Conservation (phyloP, 148 eudicot species). For the Chenopodium suecicum region DNA sequence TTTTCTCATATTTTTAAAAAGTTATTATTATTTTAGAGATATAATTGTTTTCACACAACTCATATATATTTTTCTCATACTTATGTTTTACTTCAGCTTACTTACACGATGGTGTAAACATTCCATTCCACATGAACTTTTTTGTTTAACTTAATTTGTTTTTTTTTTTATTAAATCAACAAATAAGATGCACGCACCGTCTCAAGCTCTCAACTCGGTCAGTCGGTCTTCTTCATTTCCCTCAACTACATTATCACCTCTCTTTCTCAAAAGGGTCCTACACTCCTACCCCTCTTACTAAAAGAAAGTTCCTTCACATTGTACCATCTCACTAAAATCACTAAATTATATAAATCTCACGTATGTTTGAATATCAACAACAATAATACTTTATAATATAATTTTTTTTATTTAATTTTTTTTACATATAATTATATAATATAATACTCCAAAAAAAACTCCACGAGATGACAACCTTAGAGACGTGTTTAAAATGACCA, state of each 20-base stretch:
- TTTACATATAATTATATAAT: background rate
- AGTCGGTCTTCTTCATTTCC: background rate
- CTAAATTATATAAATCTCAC: background rate
- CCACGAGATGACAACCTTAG: conserved; percentile 11
- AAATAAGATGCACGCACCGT: background rate
- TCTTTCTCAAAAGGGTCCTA: conserved; percentile 5
- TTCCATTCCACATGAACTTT: too few species aligned
- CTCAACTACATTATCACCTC: background rate
- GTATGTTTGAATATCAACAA: conserved; percentile 6
- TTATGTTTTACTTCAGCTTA: too few species aligned
- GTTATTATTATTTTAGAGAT: too few species aligned
- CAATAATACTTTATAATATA: background rate
- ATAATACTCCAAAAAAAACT: background rate
- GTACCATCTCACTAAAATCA: background rate
- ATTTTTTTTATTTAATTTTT: too few species aligned
- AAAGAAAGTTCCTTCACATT: conserved; percentile 23
- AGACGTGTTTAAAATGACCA: conserved; percentile 28
- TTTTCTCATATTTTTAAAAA: too few species aligned
- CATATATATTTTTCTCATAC: too few species aligned
- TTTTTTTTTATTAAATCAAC: too few species aligned
- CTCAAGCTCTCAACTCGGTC: background rate
- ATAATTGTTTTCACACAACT: too few species aligned
- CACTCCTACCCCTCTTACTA: background rate
- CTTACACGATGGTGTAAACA: too few species aligned
- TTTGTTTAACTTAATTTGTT: too few species aligned